A percentile compares a stretch with the other conserved stretches of the same genome.
phyloP scores from a whole-genome alignment of 331 rosid genomes.

The Pyrus hybrid region DNA sequence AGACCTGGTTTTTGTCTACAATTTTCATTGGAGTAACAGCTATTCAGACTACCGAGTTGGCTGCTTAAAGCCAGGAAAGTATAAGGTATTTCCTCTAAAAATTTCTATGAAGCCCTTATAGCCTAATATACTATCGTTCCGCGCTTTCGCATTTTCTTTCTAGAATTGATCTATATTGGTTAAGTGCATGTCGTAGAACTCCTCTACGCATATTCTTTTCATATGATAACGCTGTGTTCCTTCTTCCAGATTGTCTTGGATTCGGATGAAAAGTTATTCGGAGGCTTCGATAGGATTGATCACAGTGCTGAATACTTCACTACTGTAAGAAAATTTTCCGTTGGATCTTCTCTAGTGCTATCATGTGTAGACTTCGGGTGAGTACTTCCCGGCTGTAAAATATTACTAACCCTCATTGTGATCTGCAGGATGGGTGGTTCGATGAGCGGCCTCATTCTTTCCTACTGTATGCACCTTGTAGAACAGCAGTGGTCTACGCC shows the following conservation, averaged over 20 bases:
- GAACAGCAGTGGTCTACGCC: slow-evolving; percentile 79
- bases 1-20: slow-evolving; percentile 79
- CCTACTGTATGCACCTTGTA: slow-evolving; percentile 62
- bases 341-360: neutral
- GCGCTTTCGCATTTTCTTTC: neutral
- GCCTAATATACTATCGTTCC: neutral
- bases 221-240: neutral
- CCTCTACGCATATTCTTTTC: neutral
- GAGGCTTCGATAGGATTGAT: slow-evolving; percentile 64
- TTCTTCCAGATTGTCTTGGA: slow-evolving; percentile 71
- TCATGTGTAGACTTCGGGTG: neutral
- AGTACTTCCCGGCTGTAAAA: neutral
- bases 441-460: slow-evolving; percentile 75
- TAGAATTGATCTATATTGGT: neutral
- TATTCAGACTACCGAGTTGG: slow-evolving; percentile 76
- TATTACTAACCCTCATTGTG: neutral
- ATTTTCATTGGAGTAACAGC: slow-evolving; percentile 90
- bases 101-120: neutral
- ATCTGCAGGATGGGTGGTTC: slow-evolving; percentile 61
- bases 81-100: slow-evolving; percentile 45
- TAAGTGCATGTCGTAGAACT: neutral
- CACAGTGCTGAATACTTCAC: slow-evolving; percentile 66
- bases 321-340: slow-evolving; percentile 32
- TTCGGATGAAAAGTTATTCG: slow-evolving; percentile 69
- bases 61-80: slow-evolving; percentile 83